Evolutionary conservation across 2,329 filamentous ascomycete genomes (phyloP), one percentile per base, ranked within the genome.

Genomic region (Teratosphaeria viscida): DNA sequence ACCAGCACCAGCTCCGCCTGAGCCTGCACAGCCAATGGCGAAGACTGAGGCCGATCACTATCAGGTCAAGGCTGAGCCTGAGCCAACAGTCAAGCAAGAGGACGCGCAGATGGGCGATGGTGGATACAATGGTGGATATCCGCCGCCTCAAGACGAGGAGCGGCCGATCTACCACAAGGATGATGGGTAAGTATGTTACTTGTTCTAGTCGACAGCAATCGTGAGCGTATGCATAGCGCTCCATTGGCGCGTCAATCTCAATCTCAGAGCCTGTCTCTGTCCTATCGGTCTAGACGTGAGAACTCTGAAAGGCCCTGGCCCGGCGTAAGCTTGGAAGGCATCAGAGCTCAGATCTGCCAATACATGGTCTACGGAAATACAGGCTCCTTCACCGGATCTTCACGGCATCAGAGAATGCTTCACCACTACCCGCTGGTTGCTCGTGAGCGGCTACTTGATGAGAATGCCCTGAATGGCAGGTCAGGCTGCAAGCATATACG

Each of bases 121-220:
- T 49, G 49, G 43, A 26, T 52, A 32, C 19, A 32, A 32, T 34
- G 27, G 66, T 52, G 69, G 43, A 49, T 49, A 49, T 23, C 43
- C 23, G 43, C n/a, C 43, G 43, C 19, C 72, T 35, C 72, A 77
- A 35, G 74, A 77, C 56, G 74, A 78, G 59, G 76, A 78, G 61
- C 75, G 75, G 37, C 75, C 76, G 61, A 85, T 88, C 62, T 87
- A 86, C 62, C 89, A 92, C 60, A 95, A 95, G 76, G 90, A 95
- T 83, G 90, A 95, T 72, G 90, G 90, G 90, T 95, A 86, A 92
- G 90, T 73, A 60, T 53, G 57, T 59, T 58, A 35, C 55, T 55
- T 56, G 54, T 49, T 26, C 19, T 32, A 11, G 54, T 58, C 29
- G 19, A 12, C 54, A 34, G 55, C 43, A 60, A 54, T 59, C 57